Evolutionary conservation across 2,329 filamentous ascomycete species (phyloP).

Genomic region (Arthroderma sp.): DNA sequence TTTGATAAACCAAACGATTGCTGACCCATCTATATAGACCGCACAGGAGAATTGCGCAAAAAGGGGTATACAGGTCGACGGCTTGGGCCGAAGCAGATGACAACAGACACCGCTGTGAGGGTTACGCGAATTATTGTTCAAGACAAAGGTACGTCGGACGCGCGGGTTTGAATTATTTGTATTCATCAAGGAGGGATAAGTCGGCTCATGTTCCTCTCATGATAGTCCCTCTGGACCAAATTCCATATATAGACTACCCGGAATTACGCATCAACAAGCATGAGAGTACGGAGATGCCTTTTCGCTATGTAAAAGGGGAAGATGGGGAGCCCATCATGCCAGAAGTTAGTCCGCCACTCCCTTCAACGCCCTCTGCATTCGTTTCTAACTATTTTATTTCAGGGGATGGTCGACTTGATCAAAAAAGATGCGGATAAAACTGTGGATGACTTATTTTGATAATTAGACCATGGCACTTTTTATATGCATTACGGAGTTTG

Average conservation of each 20-base stretch:
- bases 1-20: background rate
- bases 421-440: slow-evolving; percentile 87
- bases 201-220: background rate
- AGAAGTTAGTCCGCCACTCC: slow-evolving; percentile 44
- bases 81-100: slow-evolving; percentile 91
- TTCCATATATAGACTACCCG: slow-evolving; percentile 75
- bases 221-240: slow-evolving; percentile 60
- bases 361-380: slow-evolving; percentile 1
- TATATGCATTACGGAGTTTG: too few species aligned
- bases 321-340: slow-evolving; percentile 82
- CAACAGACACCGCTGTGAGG: slow-evolving; percentile 89
- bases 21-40: slow-evolving; percentile 43
- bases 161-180: background rate
- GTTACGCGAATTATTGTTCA: slow-evolving; percentile 84
- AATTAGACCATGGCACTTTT: too few species aligned
- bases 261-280: slow-evolving; percentile 82
- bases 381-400: slow-evolving; percentile 5
- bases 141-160: slow-evolving; percentile 51
- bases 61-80: slow-evolving; percentile 84
- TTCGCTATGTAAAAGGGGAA: slow-evolving; percentile 73
- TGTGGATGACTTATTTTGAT: slow-evolving; percentile 68
- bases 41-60: slow-evolving; percentile 86
- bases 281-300: slow-evolving; percentile 95
- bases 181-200: background rate
- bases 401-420: slow-evolving; percentile 94